These are phyloP conservation scores for Balansia obtecta DNA, from an alignment of 2,329 filamentous ascomycete species.

Conservation along the genomic window DNA sequence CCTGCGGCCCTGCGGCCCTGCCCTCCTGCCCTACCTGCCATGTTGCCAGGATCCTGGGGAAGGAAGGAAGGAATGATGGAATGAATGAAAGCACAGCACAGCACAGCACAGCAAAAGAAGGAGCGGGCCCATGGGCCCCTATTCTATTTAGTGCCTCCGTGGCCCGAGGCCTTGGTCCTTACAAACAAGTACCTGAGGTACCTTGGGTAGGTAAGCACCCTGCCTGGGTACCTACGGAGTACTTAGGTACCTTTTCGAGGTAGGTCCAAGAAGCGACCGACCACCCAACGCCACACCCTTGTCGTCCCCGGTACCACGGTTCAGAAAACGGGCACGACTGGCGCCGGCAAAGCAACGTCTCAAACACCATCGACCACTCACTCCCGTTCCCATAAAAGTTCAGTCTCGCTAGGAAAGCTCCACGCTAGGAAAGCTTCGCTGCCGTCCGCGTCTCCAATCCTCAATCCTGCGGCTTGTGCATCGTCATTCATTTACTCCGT, in stretches of 20 bases:
- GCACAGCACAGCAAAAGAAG: conserved; percentile 2
- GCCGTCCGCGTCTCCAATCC: neutral
- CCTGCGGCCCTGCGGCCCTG: too few relatives aligned
- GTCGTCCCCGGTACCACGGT: conserved; percentile 4
- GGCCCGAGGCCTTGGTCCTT: too few relatives aligned
- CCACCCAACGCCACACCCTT: too few relatives aligned
- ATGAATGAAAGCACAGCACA: neutral
- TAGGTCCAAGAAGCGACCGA: too few relatives aligned
- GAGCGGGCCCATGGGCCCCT: neutral
- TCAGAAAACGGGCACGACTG: conserved; percentile 2
- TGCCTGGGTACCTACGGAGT: too few relatives aligned
- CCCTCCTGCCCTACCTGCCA: neutral
- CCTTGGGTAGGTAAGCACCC: neutral
- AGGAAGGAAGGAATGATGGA: neutral
- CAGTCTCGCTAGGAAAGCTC: neutral
- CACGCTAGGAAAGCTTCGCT: neutral
- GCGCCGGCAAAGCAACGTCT: neutral
- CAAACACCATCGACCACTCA: neutral
- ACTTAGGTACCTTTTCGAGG: too few relatives aligned
- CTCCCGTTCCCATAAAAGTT: neutral
- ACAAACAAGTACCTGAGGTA: too few relatives aligned
- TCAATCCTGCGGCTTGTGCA: neutral
- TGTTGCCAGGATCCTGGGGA: conserved; percentile 5
- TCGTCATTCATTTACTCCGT: too few relatives aligned
- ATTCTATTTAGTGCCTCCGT: too few relatives aligned